phyloP scores from a whole-genome alignment of 768 basidiomycete genomes.

The Rhodosporidiobolus sp. region DNA sequence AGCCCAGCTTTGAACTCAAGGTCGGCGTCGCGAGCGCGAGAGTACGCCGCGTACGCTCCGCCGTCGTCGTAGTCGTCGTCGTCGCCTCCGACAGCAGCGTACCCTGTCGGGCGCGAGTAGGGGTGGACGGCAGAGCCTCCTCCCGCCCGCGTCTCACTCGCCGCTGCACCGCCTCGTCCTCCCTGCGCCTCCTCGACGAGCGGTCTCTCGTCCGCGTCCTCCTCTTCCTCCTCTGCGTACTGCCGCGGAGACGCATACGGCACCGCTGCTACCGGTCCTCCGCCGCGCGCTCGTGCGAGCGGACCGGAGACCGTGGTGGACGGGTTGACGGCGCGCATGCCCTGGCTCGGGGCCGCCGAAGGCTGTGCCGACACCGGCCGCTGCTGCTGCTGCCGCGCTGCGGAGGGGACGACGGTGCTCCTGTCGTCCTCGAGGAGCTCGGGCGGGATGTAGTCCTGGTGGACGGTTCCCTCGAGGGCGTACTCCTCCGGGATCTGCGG shows the following conservation, averaged over 20 bases:
- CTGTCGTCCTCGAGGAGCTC: constrained; percentile 31
- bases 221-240: not conserved
- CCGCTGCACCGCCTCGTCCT: not conserved
- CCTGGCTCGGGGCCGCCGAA: not conserved
- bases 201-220: constrained; percentile 12
- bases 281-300: constrained; percentile 20
- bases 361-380: not conserved
- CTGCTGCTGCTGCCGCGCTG: not conserved
- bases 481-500: constrained; percentile 15
- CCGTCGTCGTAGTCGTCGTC: constrained; percentile 16
- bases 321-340: constrained; percentile 10
- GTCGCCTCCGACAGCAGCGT: constrained; percentile 20
- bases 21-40: constrained; percentile 16
- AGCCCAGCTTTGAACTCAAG: constrained; percentile 4
- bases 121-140: constrained; percentile 7
- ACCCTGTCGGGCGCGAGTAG: constrained; percentile 20
- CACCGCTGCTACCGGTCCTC: not conserved
- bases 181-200: constrained; percentile 17
- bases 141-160: not conserved
- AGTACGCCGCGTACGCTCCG: constrained; percentile 13
- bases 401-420: constrained; percentile 23
- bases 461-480: constrained; percentile 5
- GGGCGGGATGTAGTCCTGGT: constrained; percentile 30
- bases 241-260: not conserved
- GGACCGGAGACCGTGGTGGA: constrained; percentile 9